phyloP scores from a whole-genome alignment of 208 protist genomes.

The Blechomonas ayalai region DNA sequence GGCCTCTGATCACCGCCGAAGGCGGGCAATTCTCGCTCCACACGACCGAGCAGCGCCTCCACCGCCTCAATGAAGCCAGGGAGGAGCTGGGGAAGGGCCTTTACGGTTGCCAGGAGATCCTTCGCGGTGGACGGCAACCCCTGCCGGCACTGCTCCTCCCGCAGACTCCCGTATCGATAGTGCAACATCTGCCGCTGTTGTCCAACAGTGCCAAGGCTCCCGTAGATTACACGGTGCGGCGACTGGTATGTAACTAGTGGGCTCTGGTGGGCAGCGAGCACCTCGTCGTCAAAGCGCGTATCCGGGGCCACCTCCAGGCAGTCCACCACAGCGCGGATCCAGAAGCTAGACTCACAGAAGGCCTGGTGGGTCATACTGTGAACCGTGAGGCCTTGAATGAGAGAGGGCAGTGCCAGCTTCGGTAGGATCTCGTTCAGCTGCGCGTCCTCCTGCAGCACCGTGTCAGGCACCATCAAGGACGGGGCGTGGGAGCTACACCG shows the following conservation, averaged over 20 bases:
- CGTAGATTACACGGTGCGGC: background rate
- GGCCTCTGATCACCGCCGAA: no score
- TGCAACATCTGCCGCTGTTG: background rate
- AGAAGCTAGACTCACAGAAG: slow-evolving; percentile 23
- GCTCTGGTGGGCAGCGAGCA: slow-evolving; percentile 8
- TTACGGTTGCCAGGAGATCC: background rate
- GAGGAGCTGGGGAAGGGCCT: background rate
- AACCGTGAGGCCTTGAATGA: slow-evolving; percentile 81
- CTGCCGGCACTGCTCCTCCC: background rate
- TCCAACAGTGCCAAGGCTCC: background rate
- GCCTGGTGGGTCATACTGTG: slow-evolving; percentile 50
- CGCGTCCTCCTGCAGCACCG: slow-evolving; percentile 9
- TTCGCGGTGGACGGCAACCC: background rate
- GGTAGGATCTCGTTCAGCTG: slow-evolving; percentile 16
- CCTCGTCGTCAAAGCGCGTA: slow-evolving; percentile 8
- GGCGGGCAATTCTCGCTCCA: no score
- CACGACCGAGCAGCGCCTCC: no score
- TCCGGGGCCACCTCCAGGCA: slow-evolving; percentile 26
- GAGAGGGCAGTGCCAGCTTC: slow-evolving; percentile 25
- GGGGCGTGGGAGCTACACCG: background rate
- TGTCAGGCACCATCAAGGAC: slow-evolving; percentile 5
- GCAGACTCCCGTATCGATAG: background rate
- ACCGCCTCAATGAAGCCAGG: background rate
- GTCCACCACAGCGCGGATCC: slow-evolving; percentile 23
- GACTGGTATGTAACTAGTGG: no score